Conservation (phyloP, 78 protist species). For the Creolimax fragrantissima region DNA sequence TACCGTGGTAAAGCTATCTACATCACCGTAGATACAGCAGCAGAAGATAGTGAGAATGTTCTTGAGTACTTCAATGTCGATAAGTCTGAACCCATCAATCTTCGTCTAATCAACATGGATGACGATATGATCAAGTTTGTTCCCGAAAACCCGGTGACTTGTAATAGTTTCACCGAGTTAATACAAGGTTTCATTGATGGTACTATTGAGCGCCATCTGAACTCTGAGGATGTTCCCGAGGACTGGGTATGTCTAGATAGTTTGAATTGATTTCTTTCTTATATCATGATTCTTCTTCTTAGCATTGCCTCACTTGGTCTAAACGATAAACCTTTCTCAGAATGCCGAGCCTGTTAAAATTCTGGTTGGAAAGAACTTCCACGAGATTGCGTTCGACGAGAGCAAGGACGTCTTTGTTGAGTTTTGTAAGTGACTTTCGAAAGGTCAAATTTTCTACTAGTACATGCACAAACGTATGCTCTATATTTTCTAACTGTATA, state of each 20-base stretch:
- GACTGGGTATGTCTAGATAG: no score
- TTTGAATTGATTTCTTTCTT: no score
- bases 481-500: neutral
- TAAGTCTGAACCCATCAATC: neutral
- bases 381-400: slow-evolving; percentile 41
- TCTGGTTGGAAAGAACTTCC: slow-evolving; percentile 52
- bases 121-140: slow-evolving; percentile 27
- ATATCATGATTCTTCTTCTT: no score
- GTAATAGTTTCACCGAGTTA: neutral
- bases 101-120: slow-evolving; percentile 17
- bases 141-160: neutral
- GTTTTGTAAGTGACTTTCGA: slow-evolving; percentile 43
- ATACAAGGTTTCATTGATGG: slow-evolving; percentile 1
- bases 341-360: slow-evolving; percentile 46
- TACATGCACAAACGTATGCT: neutral
- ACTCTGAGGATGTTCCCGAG: slow-evolving; percentile 32
- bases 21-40: neutral
- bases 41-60: neutral
- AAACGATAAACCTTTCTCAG: no score
- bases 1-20: slow-evolving; percentile 22
- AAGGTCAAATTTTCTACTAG: neutral
- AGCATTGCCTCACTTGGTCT: no score
- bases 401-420: slow-evolving; percentile 73
- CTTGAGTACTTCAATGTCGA: slow-evolving; percentile 7
- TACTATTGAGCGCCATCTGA: neutral